Conservation (phyloP, 768 basidiomycete species). For the Chlorophyllum brunneum region DNA sequence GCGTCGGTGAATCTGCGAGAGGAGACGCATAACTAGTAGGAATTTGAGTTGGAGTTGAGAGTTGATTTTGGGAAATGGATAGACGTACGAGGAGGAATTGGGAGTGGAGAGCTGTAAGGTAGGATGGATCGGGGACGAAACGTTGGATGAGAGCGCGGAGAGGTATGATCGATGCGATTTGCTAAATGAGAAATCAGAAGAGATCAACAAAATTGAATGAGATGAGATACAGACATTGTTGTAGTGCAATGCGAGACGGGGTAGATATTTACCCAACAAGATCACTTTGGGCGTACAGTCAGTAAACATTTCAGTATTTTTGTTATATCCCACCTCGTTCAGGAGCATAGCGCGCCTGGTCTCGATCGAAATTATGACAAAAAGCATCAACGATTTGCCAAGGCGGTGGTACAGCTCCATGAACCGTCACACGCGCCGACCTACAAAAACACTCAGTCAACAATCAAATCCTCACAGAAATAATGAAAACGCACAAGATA, state of each 20-base stretch:
- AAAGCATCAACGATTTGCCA: constrained; percentile 48
- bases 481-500: constrained; percentile 57
- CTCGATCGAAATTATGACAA: constrained; percentile 57
- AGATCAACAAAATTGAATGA: neutral
- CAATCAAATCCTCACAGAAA: neutral
- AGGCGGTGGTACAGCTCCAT: constrained; percentile 37
- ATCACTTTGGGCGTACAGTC: constrained; percentile 43
- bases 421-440: constrained; percentile 50
- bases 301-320: neutral
- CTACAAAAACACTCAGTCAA: constrained; percentile 28
- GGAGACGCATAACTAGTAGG: constrained; percentile 49
- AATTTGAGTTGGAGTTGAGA: neutral
- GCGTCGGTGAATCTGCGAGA: constrained; percentile 52
- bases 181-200: constrained; percentile 19
- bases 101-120: constrained; percentile 69
- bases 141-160: constrained; percentile 57
- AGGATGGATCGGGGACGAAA: constrained; percentile 52
- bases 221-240: constrained; percentile 43
- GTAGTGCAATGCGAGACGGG: constrained; percentile 39
- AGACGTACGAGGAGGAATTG: constrained; percentile 57
- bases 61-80: too few species aligned
- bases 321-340: constrained; percentile 50
- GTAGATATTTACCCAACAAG: constrained; percentile 60
- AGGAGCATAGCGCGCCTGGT: constrained; percentile 62
- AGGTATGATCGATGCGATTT: constrained; percentile 48